Percentiles rank a stretch among this genome's conserved stretches.
Evolutionary conservation across 192 early-diverging fungal species (phyloP).

Genomic region (Jimgerdemannia lactiflua): DNA sequence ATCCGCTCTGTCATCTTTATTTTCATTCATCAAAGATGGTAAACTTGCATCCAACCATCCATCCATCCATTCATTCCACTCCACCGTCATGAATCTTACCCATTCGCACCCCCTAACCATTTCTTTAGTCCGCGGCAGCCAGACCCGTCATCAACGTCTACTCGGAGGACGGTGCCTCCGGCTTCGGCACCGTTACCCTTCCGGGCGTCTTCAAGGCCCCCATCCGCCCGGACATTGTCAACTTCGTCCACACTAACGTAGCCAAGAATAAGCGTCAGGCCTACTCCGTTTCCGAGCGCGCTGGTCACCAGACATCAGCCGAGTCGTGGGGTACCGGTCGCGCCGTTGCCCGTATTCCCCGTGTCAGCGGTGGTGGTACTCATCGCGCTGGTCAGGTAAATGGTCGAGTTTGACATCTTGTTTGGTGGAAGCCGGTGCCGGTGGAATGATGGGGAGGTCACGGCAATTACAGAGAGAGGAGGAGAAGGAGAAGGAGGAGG

Average conservation of each 20-base stretch:
- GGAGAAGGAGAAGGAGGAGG: background rate
- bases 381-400: slow-evolving; percentile 86
- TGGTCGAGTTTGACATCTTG: background rate
- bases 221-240: slow-evolving; percentile 94
- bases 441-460: background rate
- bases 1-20: slow-evolving; percentile 3
- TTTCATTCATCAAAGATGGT: slow-evolving; percentile 7
- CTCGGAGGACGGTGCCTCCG: slow-evolving; percentile 73
- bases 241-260: slow-evolving; percentile 96
- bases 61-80: background rate
- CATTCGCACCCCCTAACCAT: background rate
- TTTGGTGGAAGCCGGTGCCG: background rate
- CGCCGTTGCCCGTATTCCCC: slow-evolving; percentile 99
- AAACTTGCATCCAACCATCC: slow-evolving; percentile 7
- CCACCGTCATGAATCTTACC: background rate
- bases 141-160: slow-evolving; percentile 93
- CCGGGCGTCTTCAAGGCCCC: slow-evolving; percentile 95
- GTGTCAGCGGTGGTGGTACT: slow-evolving; percentile 95
- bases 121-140: slow-evolving; percentile 43
- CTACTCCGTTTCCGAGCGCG: slow-evolving; percentile 93
- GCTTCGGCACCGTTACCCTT: slow-evolving; percentile 72
- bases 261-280: slow-evolving; percentile 99
- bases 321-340: slow-evolving; percentile 98
- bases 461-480: background rate
- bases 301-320: slow-evolving; percentile 98